Evolutionary conservation across 2,329 filamentous ascomycete species (phyloP), one percentile per base, ranked within the genome.

Genomic region (Ceratocystis variospora): DNA sequence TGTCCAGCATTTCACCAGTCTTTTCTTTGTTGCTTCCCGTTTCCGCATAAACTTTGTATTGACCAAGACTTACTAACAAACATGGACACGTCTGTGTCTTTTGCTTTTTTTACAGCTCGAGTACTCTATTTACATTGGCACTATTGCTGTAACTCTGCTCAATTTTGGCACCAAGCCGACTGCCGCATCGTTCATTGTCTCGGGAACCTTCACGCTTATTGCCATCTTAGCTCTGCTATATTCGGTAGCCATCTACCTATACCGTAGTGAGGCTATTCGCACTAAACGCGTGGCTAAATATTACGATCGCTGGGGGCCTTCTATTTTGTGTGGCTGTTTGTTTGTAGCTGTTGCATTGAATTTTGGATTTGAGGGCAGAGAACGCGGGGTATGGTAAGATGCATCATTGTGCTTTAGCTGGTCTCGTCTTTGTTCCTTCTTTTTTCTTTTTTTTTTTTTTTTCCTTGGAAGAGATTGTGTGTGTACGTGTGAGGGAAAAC

Each of bases 91-190:
- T 5, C 19, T 4, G 28, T 28, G 37, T 41, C 37, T 41, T 41
- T 41, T 41, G 37, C 37, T 41, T 10, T 41, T 41, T 25, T 22
- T 63, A 33, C 70, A 88, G 88, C 88, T 99, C 72, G 93, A 99
- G 76, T 97, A 96, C 77, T 93, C 89, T 62, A 96, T 97, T 73
- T 92, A 96, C 73, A 86, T 99, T 65, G 90, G 90, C 71, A 88
- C 88, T 33, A 93, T 96, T 71, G 90, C 91, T 12, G 87, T 88
- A 6, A 89, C 89, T 0, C 79, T 96, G 59, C 82, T 96, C 70
- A 92, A 96, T 79, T 90, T 96, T 74, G 84, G 89, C 71, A 75
- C 76, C 10, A 81, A 82, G 70, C 79, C 82, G 22, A 81, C 76
- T 6, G 73, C 71, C 57, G 75, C 85, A 22, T 85, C 87, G 5